phyloP scores from a whole-genome alignment of 176 grass and related monocot genomes.

The Phoenix roebelenii region DNA sequence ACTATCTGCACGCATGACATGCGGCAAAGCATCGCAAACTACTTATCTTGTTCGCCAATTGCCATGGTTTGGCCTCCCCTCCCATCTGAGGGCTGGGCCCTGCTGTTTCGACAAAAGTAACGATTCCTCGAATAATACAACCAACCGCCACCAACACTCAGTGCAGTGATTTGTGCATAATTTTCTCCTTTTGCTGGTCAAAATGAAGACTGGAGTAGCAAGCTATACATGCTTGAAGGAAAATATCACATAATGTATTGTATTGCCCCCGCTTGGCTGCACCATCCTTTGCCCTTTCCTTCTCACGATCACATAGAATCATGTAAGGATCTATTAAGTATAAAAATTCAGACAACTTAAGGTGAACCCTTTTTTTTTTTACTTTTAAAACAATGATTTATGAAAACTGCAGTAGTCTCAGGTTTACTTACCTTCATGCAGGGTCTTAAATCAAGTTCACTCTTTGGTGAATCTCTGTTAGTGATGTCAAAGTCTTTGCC shows the following conservation, averaged over 20 bases:
- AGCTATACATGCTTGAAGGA: conserved; percentile 30
- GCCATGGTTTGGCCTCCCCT: too few relatives aligned
- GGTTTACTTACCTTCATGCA: not conserved
- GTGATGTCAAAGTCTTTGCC: conserved; percentile 26
- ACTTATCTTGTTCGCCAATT: too few relatives aligned
- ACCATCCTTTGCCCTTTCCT: conserved; percentile 33
- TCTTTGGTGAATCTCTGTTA: conserved; percentile 56
- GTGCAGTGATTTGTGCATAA: too few relatives aligned
- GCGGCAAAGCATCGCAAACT: too few relatives aligned
- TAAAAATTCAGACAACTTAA: too few relatives aligned
- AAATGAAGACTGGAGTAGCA: conserved; percentile 73
- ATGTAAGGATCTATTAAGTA: conserved; percentile 11
- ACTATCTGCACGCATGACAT: too few relatives aligned
- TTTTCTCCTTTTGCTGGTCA: not conserved
- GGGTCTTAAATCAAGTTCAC: conserved; percentile 28
- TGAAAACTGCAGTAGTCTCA: too few relatives aligned
- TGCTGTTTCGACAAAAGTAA: too few relatives aligned
- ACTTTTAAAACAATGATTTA: too few relatives aligned
- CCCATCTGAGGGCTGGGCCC: too few relatives aligned
- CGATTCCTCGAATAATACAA: too few relatives aligned
- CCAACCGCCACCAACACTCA: not conserved
- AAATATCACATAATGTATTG: conserved; percentile 30
- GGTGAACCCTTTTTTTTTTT: too few relatives aligned
- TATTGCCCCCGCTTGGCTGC: conserved; percentile 32
- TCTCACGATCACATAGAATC: conserved; percentile 42